phyloP scores from a whole-genome alignment of 768 basidiomycete genomes.

The Lactarius evosmus region DNA sequence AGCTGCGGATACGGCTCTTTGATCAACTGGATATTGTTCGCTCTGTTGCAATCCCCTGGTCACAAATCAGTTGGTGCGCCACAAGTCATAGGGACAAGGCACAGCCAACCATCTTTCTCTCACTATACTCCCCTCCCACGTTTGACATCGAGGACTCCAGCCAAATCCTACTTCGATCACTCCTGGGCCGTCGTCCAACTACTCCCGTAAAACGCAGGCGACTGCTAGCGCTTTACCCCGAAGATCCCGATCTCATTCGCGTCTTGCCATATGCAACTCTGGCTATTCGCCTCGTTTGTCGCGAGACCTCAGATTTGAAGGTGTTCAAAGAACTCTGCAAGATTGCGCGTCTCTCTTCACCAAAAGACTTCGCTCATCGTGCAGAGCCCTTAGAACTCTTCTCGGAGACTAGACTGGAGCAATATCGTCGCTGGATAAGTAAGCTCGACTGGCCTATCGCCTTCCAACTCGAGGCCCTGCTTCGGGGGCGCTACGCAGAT shows the following conservation, averaged over 20 bases:
- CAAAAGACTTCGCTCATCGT: conserved; percentile 36
- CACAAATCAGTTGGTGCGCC: conserved; percentile 43
- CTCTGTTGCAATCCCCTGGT: conserved; percentile 44
- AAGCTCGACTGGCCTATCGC: conserved; percentile 49
- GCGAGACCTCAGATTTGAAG: conserved; percentile 34
- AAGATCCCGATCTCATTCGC: conserved; percentile 37
- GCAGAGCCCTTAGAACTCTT: conserved; percentile 46
- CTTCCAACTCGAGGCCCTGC: conserved; percentile 54
- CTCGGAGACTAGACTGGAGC: conserved; percentile 35
- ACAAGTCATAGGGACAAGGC: conserved; percentile 34
- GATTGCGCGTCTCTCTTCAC: conserved; percentile 36
- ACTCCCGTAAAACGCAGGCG: conserved; percentile 36
- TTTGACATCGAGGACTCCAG: conserved; percentile 34
- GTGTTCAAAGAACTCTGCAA: conserved; percentile 41
- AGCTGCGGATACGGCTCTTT: conserved; percentile 42
- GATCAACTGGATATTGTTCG: conserved; percentile 30
- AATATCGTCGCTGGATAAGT: conserved; percentile 37
- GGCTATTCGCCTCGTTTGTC: conserved; percentile 50
- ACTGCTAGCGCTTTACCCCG: conserved; percentile 37
- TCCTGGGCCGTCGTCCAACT: not conserved
- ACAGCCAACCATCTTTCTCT: conserved; percentile 41
- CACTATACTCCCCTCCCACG: conserved; percentile 41
- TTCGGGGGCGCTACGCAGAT: conserved; percentile 43
- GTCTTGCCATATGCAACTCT: conserved; percentile 53
- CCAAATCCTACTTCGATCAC: not conserved